Evolutionary conservation across 2,329 filamentous ascomycete species (phyloP).

Genomic region (Penicillium sp.): DNA sequence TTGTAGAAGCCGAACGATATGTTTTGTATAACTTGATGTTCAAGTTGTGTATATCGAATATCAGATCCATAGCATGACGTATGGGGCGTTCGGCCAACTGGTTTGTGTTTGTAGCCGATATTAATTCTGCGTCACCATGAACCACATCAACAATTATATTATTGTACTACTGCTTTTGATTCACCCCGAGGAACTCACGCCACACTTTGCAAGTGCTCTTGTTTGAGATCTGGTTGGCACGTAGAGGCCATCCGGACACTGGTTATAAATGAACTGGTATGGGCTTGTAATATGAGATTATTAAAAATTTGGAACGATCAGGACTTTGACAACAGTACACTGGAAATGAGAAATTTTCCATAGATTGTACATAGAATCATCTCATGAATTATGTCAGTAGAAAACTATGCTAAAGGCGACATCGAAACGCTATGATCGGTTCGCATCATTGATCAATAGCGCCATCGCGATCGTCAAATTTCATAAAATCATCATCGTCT

Average conservation of each 20-base stretch:
- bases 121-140: slow-evolving; percentile 15
- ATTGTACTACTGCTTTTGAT: too few species aligned
- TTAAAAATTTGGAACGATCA: too few species aligned
- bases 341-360: not conserved
- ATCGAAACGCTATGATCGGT: slow-evolving; percentile 13
- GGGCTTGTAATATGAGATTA: too few species aligned
- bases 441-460: slow-evolving; percentile 51
- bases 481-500: slow-evolving; percentile 64
- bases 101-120: slow-evolving; percentile 14
- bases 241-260: not conserved
- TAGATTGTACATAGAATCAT: not conserved
- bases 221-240: not conserved
- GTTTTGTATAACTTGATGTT: not conserved
- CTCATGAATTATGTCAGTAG: slow-evolving; percentile 3
- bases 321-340: too few species aligned
- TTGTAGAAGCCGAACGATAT: not conserved
- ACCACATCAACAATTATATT: not conserved
- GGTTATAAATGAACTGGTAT: too few species aligned
- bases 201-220: not conserved
- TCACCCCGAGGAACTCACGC: not conserved
- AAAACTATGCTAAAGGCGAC: not conserved
- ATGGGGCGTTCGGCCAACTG: slow-evolving; percentile 25
- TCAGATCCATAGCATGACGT: slow-evolving; percentile 21
- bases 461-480: slow-evolving; percentile 72
- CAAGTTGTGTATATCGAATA: slow-evolving; percentile 16